Conservation (phyloP, 306 rosid species). For the Benincasa hispida region DNA sequence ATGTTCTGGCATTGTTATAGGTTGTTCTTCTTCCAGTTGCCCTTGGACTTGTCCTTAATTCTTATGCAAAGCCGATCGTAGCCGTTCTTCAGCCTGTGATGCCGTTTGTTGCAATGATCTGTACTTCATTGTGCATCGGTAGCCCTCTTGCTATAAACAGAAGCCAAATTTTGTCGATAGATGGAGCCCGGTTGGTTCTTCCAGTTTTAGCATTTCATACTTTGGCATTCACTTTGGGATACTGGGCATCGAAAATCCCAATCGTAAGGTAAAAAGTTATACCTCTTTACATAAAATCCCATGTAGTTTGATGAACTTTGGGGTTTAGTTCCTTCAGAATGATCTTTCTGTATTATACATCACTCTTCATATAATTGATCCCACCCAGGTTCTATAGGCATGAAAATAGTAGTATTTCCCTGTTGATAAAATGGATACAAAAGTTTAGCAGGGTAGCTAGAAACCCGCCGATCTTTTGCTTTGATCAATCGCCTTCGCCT, state of each 20-base stretch:
- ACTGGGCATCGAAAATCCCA: conserved; percentile 74
- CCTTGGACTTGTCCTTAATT: conserved; percentile 78
- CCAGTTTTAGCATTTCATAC: conserved; percentile 69
- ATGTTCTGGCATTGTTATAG: conserved; percentile 18
- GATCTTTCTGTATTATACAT: neutral
- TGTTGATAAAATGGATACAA: neutral
- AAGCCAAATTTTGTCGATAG: conserved; percentile 54
- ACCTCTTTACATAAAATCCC: neutral
- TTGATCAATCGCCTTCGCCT: neutral
- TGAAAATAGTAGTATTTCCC: neutral
- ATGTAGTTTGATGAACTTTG: neutral
- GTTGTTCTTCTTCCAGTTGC: conserved; percentile 84
- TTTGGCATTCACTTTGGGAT: conserved; percentile 67
- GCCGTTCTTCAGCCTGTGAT: conserved; percentile 66
- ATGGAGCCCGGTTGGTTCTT: conserved; percentile 64
- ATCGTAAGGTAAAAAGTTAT: conserved; percentile 46
- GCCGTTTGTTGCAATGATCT: conserved; percentile 93
- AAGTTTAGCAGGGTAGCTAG: neutral
- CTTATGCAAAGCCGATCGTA: conserved; percentile 83
- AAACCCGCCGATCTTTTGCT: neutral
- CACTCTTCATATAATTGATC: neutral
- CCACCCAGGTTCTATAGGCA: neutral
- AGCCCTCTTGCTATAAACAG: conserved; percentile 88
- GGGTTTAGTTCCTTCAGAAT: neutral
- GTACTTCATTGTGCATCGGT: conserved; percentile 94